Conservation (phyloP, 1,139 yeast species). For the Hyphopichia burtonii region DNA sequence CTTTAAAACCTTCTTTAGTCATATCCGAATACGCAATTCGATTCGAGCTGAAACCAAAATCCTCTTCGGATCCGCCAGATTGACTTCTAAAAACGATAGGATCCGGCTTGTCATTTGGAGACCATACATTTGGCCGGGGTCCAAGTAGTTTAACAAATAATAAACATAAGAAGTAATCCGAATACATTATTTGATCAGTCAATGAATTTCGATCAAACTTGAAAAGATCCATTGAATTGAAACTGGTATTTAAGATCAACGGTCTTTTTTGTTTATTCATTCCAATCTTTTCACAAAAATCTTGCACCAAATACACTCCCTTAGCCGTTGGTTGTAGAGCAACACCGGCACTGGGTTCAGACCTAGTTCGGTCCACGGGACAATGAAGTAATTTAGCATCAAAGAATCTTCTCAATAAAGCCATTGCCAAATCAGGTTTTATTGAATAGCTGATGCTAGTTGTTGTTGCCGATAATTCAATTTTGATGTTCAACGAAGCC, state of each 20-base stretch:
- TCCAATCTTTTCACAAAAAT: constrained; percentile 60
- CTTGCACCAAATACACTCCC: constrained; percentile 70
- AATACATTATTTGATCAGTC: constrained; percentile 62
- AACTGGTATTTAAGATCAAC: constrained; percentile 41
- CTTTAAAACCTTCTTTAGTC: neutral
- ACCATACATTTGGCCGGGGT: constrained; percentile 65
- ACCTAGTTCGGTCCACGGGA: constrained; percentile 70
- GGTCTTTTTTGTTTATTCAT: constrained; percentile 40
- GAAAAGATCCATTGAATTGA: constrained; percentile 74
- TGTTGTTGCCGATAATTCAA: constrained; percentile 50
- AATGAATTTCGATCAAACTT: constrained; percentile 63
- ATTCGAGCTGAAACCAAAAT: neutral
- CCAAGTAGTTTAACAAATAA: constrained; percentile 70
- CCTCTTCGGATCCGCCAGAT: neutral
- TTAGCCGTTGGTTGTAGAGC: constrained; percentile 87
- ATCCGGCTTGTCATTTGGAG: constrained; percentile 44
- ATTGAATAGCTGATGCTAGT: constrained; percentile 64
- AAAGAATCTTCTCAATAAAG: constrained; percentile 56
- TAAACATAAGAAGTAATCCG: constrained; percentile 63
- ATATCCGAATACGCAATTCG: neutral
- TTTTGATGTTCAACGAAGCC: constrained; percentile 46
- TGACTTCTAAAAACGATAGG: constrained; percentile 1
- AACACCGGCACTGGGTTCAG: constrained; percentile 39
- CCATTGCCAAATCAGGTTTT: constrained; percentile 48
- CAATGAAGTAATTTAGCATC: constrained; percentile 70